phyloP scores from a whole-genome alignment of 2,329 filamentous ascomycete genomes.

The Talaromyces albobiverticillius region DNA sequence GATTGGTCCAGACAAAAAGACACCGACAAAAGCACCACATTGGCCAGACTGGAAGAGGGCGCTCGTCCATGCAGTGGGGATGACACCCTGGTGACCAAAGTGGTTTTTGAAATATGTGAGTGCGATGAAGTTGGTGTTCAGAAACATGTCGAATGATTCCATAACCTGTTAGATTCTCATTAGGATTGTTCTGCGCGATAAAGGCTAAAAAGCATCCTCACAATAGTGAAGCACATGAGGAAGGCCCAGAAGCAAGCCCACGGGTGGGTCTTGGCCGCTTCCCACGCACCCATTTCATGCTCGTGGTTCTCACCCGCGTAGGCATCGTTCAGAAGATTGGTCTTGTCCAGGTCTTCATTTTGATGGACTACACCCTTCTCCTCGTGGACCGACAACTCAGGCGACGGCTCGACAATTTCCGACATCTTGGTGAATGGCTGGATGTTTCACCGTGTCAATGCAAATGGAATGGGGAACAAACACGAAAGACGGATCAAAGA shows the following conservation, averaged over 20 bases:
- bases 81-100: conserved; percentile 37
- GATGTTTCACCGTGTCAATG: not conserved
- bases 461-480: not conserved
- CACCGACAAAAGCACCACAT: conserved; percentile 59
- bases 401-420: not conserved
- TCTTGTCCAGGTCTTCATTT: conserved; percentile 34
- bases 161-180: conserved; percentile 37
- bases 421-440: not conserved
- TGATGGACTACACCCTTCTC: conserved; percentile 22
- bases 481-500: too few relatives aligned
- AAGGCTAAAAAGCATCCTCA: conserved; percentile 25
- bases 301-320: conserved; percentile 45
- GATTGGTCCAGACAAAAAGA: conserved; percentile 59
- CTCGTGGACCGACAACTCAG: not conserved
- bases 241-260: conserved; percentile 50
- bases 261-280: conserved; percentile 40
- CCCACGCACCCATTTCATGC: conserved; percentile 40
- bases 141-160: conserved; percentile 51
- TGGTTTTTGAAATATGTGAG: conserved; percentile 35
- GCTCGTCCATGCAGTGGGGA: conserved; percentile 51
- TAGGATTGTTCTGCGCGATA: too few relatives aligned
- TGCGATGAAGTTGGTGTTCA: conserved; percentile 49
- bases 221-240: conserved; percentile 51
- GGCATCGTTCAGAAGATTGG: conserved; percentile 41
- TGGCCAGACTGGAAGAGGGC: conserved; percentile 56